Conservation (phyloP, 306 rosid species). For the Datisca glomerata region DNA sequence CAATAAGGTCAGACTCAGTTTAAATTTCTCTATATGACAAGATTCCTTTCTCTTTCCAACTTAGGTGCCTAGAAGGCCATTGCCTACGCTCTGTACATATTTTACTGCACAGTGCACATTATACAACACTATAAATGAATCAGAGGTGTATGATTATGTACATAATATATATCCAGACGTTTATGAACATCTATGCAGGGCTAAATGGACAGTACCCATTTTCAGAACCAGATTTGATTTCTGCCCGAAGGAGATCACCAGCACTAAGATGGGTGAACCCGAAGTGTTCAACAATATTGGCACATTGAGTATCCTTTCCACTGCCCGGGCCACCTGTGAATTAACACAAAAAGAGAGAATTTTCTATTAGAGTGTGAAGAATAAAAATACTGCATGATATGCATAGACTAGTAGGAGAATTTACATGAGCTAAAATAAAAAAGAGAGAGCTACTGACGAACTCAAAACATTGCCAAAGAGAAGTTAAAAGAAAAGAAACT, state of each 20-base stretch:
- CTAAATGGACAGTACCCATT: constrained; percentile 57
- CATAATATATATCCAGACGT: constrained; percentile 3
- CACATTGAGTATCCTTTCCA: constrained; percentile 98
- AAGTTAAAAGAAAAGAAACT: constrained; percentile 3
- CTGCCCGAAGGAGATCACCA: constrained; percentile 98
- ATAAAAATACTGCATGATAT: too few species aligned
- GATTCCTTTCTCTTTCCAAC: too few species aligned
- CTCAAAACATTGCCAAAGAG: neutral
- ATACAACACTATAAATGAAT: too few species aligned
- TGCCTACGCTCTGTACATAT: too few species aligned
- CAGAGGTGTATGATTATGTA: too few species aligned
- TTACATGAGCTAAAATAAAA: too few species aligned
- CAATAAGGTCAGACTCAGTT: too few species aligned
- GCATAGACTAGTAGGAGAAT: too few species aligned
- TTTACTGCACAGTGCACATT: too few species aligned
- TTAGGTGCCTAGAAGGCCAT: too few species aligned
- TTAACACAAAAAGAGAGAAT: constrained; percentile 13
- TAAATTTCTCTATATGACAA: too few species aligned
- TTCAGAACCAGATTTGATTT: constrained; percentile 89
- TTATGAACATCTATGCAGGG: neutral
- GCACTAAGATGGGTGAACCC: constrained; percentile 97
- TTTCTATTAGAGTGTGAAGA: neutral
- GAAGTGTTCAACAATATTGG: constrained; percentile 54
- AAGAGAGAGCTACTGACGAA: neutral
- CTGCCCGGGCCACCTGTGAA: constrained; percentile 94